A percentile compares a stretch with the other conserved stretches of the same genome.
phyloP scores from a whole-genome alignment of 345 rosid species.

The Aethionema arabicum region DNA sequence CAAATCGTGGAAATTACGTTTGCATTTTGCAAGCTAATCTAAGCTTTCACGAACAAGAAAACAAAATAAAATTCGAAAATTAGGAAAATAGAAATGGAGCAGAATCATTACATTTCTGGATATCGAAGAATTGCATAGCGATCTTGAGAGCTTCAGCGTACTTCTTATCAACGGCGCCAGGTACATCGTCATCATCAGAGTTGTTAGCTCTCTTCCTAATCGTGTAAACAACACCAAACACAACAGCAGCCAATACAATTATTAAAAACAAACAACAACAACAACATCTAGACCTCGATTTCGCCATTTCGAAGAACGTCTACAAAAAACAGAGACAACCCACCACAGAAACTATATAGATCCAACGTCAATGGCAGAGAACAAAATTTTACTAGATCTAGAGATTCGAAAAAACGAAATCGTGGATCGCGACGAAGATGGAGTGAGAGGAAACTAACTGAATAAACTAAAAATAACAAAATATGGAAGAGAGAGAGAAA shows the following conservation, averaged over 20 bases:
- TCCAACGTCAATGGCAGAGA: constrained; percentile 4
- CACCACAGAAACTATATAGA: not conserved
- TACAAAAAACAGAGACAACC: not conserved
- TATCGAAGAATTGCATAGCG: constrained; percentile 88
- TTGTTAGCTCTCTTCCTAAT: constrained; percentile 47
- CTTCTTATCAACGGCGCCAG: constrained; percentile 66
- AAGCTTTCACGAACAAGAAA: no score
- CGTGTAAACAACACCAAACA: constrained; percentile 54
- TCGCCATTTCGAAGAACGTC: constrained; percentile 20
- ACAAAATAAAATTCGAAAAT: no score
- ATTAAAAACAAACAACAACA: constrained; percentile 61
- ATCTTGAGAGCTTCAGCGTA: constrained; percentile 72
- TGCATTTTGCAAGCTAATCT: no score
- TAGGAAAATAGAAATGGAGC: not conserved
- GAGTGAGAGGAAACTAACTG: constrained; percentile 6
- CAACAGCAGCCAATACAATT: constrained; percentile 42
- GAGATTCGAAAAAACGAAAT: not conserved
- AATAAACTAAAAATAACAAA: constrained; percentile 14
- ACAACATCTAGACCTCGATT: constrained; percentile 56
- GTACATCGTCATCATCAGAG: constrained; percentile 42
- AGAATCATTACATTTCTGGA: constrained; percentile 64
- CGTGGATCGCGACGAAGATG: not conserved
- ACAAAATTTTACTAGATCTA: constrained; percentile 7
- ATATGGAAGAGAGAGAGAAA: not conserved
- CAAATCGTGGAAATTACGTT: no score